Percentiles rank a stretch among this genome's conserved stretches.
Conservation (phyloP, 305 asterid genomes). For the Plantago lanceolata region DNA sequence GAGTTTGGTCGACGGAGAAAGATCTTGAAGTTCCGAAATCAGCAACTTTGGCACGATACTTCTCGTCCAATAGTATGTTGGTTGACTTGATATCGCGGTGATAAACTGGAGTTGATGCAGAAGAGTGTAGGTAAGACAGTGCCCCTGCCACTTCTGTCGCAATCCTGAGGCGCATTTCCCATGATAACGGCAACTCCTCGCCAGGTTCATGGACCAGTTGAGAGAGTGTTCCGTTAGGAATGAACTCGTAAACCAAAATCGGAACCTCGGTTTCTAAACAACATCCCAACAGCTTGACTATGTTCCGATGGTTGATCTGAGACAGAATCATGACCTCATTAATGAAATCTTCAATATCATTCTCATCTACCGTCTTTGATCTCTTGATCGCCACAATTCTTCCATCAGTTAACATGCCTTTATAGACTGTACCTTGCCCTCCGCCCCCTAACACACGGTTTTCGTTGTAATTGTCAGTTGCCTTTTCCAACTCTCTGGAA, state of each 20-base stretch:
- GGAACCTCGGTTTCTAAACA: constrained; percentile 40
- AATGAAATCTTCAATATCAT: constrained; percentile 32
- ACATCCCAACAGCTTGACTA: constrained; percentile 32
- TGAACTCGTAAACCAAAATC: constrained; percentile 31
- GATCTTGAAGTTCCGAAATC: constrained; percentile 43
- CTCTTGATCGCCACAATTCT: constrained; percentile 41
- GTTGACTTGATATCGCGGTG: constrained; percentile 38
- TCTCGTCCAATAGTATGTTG: constrained; percentile 34
- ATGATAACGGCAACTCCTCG: constrained; percentile 30
- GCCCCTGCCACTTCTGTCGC: constrained; percentile 34
- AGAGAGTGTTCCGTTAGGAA: constrained; percentile 35
- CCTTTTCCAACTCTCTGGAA: constrained; percentile 30
- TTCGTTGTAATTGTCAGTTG: constrained; percentile 35
- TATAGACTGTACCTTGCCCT: constrained; percentile 41
- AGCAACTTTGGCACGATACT: constrained; percentile 29
- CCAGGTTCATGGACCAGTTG: constrained; percentile 30
- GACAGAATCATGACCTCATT: constrained; percentile 38
- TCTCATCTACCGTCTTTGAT: constrained; percentile 30
- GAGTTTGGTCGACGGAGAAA: constrained; percentile 34
- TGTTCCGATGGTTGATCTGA: constrained; percentile 35
- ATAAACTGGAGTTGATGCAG: constrained; percentile 32
- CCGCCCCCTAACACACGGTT: constrained; percentile 40
- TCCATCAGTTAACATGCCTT: constrained; percentile 34
- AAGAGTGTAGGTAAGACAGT: constrained; percentile 36
- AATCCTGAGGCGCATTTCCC: constrained; percentile 30